phyloP scores from a whole-genome alignment of 306 rosid genomes.

The Quillaja saponaria region DNA sequence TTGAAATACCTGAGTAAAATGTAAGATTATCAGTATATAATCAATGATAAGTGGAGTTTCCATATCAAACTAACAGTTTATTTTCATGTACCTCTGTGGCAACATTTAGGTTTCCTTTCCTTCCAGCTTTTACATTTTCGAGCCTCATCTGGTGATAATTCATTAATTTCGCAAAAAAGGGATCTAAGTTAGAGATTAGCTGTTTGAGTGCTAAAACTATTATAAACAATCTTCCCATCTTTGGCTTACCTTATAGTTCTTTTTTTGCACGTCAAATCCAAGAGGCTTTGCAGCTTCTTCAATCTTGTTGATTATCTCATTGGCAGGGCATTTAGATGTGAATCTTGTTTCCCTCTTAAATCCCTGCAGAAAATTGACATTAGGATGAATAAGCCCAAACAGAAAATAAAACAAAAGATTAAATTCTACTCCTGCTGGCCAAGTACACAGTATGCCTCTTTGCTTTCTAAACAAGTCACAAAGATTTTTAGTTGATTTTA shows the following conservation, averaged over 20 bases:
- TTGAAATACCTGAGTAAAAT: constrained; percentile 72
- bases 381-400: not conserved
- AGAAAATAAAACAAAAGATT: not conserved
- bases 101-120: constrained; percentile 97
- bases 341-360: constrained; percentile 97
- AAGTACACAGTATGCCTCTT: not conserved
- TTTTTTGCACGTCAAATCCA: constrained; percentile 95
- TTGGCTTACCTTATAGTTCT: constrained; percentile 80
- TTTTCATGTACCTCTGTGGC: constrained; percentile 75
- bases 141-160: constrained; percentile 72
- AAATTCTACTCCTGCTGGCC: not conserved
- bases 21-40: constrained; percentile 2
- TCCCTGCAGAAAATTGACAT: constrained; percentile 45
- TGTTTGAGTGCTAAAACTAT: not conserved
- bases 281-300: constrained; percentile 99
- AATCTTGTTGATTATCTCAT: constrained; percentile 86
- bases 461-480: not conserved
- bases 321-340: constrained; percentile 82
- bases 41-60: constrained; percentile 1
- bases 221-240: not conserved
- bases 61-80: constrained; percentile 7
- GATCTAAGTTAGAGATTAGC: not conserved
- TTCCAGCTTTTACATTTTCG: constrained; percentile 89
- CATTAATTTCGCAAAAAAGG: constrained; percentile 17
- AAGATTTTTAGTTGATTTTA: not conserved